Percentiles rank a stretch among this genome's conserved stretches.
Evolutionary conservation across 1,284 basidiomycete species (phyloP).

Genomic region (Bondarzewia mesenterica): DNA sequence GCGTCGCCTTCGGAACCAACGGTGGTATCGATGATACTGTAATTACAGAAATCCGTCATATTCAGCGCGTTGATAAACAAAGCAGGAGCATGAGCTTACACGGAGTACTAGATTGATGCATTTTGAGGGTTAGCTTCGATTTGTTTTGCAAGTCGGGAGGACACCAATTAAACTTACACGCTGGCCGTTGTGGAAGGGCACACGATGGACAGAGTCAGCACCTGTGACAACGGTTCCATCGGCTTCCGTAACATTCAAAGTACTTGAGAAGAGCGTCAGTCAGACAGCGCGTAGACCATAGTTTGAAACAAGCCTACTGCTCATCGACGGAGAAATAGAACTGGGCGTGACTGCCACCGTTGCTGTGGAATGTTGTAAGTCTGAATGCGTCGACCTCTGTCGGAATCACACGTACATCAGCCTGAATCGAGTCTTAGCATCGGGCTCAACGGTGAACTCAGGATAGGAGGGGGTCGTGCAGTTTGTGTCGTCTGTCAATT

Average conservation of each 20-base stretch:
- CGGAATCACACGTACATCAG: not conserved
- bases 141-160: no score
- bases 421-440: not conserved
- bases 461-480: not conserved
- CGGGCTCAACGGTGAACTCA: not conserved
- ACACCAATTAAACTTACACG: not conserved
- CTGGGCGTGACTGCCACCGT: not conserved
- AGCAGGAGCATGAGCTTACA: no score
- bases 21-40: not conserved
- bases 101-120: not conserved
- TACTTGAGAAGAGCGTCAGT: not conserved
- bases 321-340: not conserved
- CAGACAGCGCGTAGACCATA: not conserved
- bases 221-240: not conserved
- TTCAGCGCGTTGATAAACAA: no score
- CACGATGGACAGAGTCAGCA: not conserved
- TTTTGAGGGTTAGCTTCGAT: no score
- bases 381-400: not conserved
- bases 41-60: not conserved
- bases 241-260: not conserved
- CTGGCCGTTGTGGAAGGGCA: not conserved
- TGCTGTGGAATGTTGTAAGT: not conserved
- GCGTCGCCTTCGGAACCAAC: not conserved
- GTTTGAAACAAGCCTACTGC: not conserved
- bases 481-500: not conserved